phyloP scores from a whole-genome alignment of 805 yeast species.

The Metschnikowia baotianmanensis region DNA sequence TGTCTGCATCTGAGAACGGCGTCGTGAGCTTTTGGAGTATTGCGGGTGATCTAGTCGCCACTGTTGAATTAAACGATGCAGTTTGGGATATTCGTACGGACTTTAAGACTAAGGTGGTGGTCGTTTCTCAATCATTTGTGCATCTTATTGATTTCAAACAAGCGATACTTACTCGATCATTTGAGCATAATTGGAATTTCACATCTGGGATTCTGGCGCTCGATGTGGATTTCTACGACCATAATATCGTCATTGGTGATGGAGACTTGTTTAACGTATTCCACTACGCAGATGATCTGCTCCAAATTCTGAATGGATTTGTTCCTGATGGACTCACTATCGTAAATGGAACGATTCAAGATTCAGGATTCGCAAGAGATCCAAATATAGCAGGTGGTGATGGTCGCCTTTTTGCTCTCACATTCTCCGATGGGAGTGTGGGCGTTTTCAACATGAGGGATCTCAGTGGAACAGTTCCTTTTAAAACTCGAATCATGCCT shows the following conservation, averaged over 20 bases:
- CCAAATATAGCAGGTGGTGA: constrained; percentile 36
- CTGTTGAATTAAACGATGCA: constrained; percentile 2
- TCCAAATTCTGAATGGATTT: constrained; percentile 3
- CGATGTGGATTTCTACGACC: constrained; percentile 35
- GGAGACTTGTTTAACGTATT: constrained; percentile 23
- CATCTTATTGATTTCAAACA: constrained; percentile 21
- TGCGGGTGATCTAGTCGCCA: constrained; percentile 3
- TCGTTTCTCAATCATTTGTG: constrained; percentile 18
- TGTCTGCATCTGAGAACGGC: constrained; percentile 27
- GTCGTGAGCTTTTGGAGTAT: constrained; percentile 27
- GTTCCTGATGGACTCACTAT: constrained; percentile 18
- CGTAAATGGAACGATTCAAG: constrained; percentile 17
- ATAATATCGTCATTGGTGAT: constrained; percentile 26
- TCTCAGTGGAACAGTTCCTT: constrained; percentile 8
- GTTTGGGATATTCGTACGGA: constrained; percentile 21
- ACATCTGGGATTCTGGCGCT: constrained; percentile 7
- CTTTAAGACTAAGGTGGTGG: constrained; percentile 25
- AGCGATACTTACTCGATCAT: constrained; percentile 6
- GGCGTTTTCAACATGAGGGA: constrained; percentile 44
- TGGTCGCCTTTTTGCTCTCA: constrained; percentile 38
- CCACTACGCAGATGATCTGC: constrained; percentile 15
- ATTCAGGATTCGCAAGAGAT: constrained; percentile 16
- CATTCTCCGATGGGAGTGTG: constrained; percentile 40
- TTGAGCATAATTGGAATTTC: constrained; percentile 20
- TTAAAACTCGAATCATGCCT: constrained; percentile 17